These are phyloP conservation scores for Chaetomium tenue DNA, from an alignment of 495 filamentous ascomycete species.

Conservation along the genomic window DNA sequence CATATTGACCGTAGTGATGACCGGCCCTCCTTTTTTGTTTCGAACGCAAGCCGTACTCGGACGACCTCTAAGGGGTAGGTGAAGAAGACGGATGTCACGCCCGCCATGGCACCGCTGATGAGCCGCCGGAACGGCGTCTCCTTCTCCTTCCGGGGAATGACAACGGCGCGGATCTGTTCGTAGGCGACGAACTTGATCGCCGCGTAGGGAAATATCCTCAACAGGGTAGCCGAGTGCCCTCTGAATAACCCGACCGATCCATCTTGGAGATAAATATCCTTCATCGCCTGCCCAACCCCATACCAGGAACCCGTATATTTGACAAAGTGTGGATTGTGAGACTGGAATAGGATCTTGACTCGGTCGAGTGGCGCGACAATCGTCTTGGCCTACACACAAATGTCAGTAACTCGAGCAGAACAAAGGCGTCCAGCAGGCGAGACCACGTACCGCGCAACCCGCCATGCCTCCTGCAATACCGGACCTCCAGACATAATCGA, in stretches of 20 bases:
- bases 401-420: not conserved
- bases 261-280: constrained; percentile 74
- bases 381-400: constrained; percentile 73
- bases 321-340: constrained; percentile 86
- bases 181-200: constrained; percentile 97
- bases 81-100: constrained; percentile 86
- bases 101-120: constrained; percentile 74
- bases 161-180: constrained; percentile 78
- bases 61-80: constrained; percentile 95
- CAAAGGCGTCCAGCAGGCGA: not conserved
- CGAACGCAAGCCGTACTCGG: constrained; percentile 87
- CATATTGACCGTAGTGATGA: constrained; percentile 70
- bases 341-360: constrained; percentile 98
- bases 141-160: constrained; percentile 67
- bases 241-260: constrained; percentile 78
- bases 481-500: constrained; percentile 78
- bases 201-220: constrained; percentile 96
- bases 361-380: constrained; percentile 93
- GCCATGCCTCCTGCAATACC: constrained; percentile 85
- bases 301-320: constrained; percentile 88
- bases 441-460: constrained; percentile 70
- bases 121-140: constrained; percentile 81
- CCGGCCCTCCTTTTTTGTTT: constrained; percentile 69
- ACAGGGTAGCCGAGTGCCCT: constrained; percentile 88
- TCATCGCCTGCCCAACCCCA: constrained; percentile 72